Conservation (phyloP, 495 filamentous ascomycete species). For the Letharia lupina region DNA sequence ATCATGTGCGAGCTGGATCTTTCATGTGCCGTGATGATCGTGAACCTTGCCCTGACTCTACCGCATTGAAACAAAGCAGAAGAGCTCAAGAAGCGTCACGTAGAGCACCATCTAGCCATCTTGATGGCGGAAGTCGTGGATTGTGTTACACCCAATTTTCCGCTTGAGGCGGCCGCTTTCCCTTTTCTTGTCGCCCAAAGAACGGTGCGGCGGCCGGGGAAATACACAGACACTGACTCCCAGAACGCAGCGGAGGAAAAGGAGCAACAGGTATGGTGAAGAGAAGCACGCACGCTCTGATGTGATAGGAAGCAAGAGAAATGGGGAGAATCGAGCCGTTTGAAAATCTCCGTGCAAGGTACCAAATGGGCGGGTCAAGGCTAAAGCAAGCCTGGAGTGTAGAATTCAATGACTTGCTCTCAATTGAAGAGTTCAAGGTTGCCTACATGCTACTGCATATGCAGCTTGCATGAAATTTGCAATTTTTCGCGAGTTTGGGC, state of each 20-base stretch:
- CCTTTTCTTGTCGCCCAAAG: background rate
- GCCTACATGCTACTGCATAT: background rate
- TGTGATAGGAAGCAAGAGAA: background rate
- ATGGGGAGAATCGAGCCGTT: conserved; percentile 13
- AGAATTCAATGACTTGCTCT: background rate
- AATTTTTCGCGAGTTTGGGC: background rate
- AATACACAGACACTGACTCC: background rate
- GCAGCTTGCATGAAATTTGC: background rate
- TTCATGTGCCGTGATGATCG: background rate
- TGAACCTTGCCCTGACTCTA: background rate
- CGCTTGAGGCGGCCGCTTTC: background rate
- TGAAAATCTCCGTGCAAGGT: conserved; percentile 18
- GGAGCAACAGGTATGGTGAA: background rate
- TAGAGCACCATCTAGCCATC: background rate
- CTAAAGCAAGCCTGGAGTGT: background rate
- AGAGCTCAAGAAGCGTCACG: background rate
- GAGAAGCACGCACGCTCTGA: background rate
- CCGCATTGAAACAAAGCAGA: background rate
- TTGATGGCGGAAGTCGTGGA: background rate
- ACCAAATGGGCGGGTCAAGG: conserved; percentile 13
- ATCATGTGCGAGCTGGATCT: background rate
- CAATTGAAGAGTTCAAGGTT: background rate
- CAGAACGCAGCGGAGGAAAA: background rate
- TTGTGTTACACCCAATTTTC: background rate
- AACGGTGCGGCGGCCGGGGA: background rate